Percentiles rank a stretch among this genome's conserved stretches.
Evolutionary conservation across 2,329 filamentous ascomycete genomes (phyloP).

Genomic region (Acarospora socialis): DNA sequence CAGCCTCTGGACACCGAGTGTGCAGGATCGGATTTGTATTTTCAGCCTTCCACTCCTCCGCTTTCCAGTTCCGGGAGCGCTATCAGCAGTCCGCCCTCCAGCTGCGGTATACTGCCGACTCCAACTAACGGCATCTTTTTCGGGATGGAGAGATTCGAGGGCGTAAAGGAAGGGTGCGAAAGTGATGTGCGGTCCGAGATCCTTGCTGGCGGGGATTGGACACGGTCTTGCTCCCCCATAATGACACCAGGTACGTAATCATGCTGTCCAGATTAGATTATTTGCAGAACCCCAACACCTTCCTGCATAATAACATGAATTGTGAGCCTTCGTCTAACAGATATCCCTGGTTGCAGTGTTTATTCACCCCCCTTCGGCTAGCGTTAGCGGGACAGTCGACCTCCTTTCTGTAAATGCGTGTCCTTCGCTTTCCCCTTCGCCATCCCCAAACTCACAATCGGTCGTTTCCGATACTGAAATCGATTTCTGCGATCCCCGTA

Average conservation of each 20-base stretch:
- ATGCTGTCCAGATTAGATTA: constrained; percentile 4
- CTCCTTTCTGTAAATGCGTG: constrained; percentile 59
- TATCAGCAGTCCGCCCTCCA: constrained; percentile 69
- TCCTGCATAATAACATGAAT: no score
- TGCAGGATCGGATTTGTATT: constrained; percentile 45
- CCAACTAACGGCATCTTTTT: constrained; percentile 71
- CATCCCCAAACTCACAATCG: constrained; percentile 50
- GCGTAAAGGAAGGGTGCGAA: constrained; percentile 57
- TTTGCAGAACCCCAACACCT: constrained; percentile 3
- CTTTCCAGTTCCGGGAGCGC: constrained; percentile 74
- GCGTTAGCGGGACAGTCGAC: constrained; percentile 49
- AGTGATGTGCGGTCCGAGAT: constrained; percentile 57
- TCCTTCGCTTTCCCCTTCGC: constrained; percentile 77
- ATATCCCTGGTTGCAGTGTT: constrained; percentile 47
- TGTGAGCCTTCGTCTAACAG: no score
- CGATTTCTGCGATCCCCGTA: constrained; percentile 83
- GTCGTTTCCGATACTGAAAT: constrained; percentile 56
- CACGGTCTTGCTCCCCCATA: constrained; percentile 63
- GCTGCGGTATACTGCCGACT: constrained; percentile 64
- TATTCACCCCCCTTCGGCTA: constrained; percentile 53
- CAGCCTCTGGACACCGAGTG: constrained; percentile 65
- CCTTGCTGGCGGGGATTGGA: constrained; percentile 61
- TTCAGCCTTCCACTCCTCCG: constrained; percentile 74
- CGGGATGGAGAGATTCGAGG: constrained; percentile 51
- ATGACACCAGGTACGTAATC: constrained; percentile 72